Percentiles rank a stretch among this genome's conserved stretches.
Conservation (phyloP, 2,329 filamentous ascomycete genomes). For the Ciborinia camelliae region DNA sequence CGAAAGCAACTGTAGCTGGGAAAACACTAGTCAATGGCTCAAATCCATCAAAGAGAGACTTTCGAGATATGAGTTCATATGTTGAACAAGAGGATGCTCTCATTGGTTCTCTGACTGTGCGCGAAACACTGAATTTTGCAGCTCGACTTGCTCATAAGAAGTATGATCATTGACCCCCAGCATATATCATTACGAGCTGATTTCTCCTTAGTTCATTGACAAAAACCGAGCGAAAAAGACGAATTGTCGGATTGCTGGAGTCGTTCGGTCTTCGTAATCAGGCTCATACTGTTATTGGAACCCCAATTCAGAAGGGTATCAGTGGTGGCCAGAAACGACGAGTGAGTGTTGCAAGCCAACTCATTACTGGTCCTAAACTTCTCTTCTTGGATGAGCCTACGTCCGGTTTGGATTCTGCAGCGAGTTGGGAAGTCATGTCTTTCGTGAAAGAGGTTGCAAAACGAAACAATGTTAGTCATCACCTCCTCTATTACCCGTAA, state of each 20-base stretch:
- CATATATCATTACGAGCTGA: background rate
- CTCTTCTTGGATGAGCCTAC: slow-evolving; percentile 87
- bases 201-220: slow-evolving; percentile 38
- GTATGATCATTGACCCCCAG: slow-evolving; percentile 38
- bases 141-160: slow-evolving; percentile 61
- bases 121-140: slow-evolving; percentile 76
- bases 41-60: slow-evolving; percentile 49
- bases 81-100: slow-evolving; percentile 88
- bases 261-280: slow-evolving; percentile 72
- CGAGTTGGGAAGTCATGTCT: slow-evolving; percentile 58
- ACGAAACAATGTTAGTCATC: slow-evolving; percentile 52
- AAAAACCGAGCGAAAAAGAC: slow-evolving; percentile 54
- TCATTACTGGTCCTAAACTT: slow-evolving; percentile 64
- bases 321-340: slow-evolving; percentile 82
- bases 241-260: slow-evolving; percentile 63
- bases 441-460: slow-evolving; percentile 50
- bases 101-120: slow-evolving; percentile 75
- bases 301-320: slow-evolving; percentile 77
- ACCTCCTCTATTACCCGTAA: background rate
- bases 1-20: slow-evolving; percentile 53
- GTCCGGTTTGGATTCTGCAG: slow-evolving; percentile 73
- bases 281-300: slow-evolving; percentile 70
- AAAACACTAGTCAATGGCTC: slow-evolving; percentile 61
- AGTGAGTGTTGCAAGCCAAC: slow-evolving; percentile 73
- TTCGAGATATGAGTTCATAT: slow-evolving; percentile 68